These are phyloP conservation scores for Polyplosphaeria fusca DNA, from an alignment of 495 filamentous ascomycete species.

Conservation along the genomic window DNA sequence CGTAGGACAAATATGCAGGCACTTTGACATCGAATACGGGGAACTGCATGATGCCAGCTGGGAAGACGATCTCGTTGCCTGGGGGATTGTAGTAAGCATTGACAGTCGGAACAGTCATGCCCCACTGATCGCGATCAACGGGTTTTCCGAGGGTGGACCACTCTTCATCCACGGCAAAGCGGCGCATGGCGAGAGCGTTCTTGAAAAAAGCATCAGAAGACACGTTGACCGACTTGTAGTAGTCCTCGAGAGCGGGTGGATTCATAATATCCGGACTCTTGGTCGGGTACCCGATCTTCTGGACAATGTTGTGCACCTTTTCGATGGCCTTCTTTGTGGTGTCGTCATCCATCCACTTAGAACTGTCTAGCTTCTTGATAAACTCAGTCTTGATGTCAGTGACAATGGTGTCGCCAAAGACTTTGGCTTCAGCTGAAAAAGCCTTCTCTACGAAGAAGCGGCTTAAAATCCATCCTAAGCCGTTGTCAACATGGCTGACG, in stretches of 20 bases:
- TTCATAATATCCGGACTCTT: constrained; percentile 62
- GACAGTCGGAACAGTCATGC: constrained; percentile 58
- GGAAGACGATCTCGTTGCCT: constrained; percentile 68
- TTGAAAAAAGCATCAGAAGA: constrained; percentile 55
- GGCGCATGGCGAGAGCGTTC: constrained; percentile 53
- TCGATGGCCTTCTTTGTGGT: constrained; percentile 59
- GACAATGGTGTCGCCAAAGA: constrained; percentile 66
- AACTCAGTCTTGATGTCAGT: constrained; percentile 67
- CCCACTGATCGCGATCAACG: constrained; percentile 60
- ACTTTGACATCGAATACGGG: constrained; percentile 63
- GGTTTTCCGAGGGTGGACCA: constrained; percentile 62
- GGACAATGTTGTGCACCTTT: constrained; percentile 68
- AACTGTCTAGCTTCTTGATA: constrained; percentile 54
- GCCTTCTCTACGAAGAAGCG: constrained; percentile 65
- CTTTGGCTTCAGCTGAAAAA: constrained; percentile 61
- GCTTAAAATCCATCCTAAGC: constrained; percentile 57
- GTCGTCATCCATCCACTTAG: constrained; percentile 67
- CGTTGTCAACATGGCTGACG: constrained; percentile 54
- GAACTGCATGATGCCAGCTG: constrained; percentile 70
- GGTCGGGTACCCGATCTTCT: constrained; percentile 73
- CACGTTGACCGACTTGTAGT: constrained; percentile 57
- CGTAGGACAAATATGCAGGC: constrained; percentile 65
- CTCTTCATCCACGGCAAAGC: constrained; percentile 47
- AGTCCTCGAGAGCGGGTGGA: constrained; percentile 54
- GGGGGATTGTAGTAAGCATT: constrained; percentile 59